Evolutionary conservation across 2,329 filamentous ascomycete genomes (phyloP), one percentile per base, ranked within the genome.

Genomic region (Paracamarosporium sp.): DNA sequence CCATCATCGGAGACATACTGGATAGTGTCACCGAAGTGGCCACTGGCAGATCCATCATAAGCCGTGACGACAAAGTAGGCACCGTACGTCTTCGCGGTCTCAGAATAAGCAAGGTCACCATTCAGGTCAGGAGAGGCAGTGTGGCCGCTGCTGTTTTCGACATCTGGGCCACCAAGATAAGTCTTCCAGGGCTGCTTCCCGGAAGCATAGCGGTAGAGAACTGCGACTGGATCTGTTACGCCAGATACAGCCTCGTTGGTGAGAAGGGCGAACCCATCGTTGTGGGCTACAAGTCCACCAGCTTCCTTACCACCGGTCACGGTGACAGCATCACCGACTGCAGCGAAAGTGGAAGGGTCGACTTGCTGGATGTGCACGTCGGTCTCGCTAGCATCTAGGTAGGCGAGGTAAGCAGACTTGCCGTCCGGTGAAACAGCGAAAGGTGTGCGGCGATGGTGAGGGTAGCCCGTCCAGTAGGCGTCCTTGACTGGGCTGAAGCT

Each of bases 1-100:
- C 86, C 86, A 17, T 77, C 65, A 12, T 79, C 71, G 33, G 75
- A 72, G 27, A 85, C 78, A 53, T 85, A 85, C 63, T 83, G 75
- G 33, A 86, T 81, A 53, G 77, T 82, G 65, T 88, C 86, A 25
- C 86, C 86, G 47, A 79, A 88, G 71, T 88, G 86, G 35, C 86
- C 86, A 3, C 75, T 63, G 2, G 83, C 83, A 44, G 69, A 66
- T 15, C 86, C 85, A 15, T 80, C 76, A 75, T 88, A 88, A 25
- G 79, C 82, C 1, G 85, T 87, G 9, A 87, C 82, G 35, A 88
- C 85, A 56, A 87, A 85, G 75, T 88, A 88, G 13, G 86, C 86
- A 8, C 84, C 86, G 62, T 88, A 88, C 48, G 86, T 76, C 17
- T 81, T 80, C 9, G 84, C 79, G 51, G 79, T 75, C 50, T 83